Conservation (phyloP, 306 rosid genomes). For the Herpetospermum pedunculosum region DNA sequence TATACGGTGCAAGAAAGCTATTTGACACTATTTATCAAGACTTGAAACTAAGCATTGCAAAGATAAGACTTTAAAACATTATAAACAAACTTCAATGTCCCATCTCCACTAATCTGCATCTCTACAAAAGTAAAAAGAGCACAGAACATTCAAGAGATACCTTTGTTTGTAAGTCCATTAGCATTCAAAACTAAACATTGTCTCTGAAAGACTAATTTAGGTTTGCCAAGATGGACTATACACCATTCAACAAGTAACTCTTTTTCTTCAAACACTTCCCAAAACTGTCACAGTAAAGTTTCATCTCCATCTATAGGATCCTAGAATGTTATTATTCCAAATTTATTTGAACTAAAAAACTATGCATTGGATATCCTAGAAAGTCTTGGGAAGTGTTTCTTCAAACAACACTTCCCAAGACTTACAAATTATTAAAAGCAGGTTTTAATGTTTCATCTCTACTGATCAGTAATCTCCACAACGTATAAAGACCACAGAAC, state of each 20-base stretch:
- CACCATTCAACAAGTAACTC: background rate
- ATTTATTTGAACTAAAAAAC: slow-evolving; percentile 39
- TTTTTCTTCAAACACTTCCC: background rate
- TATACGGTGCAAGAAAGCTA: background rate
- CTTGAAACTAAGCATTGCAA: background rate
- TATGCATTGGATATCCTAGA: slow-evolving; percentile 26
- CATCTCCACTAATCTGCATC: slow-evolving; percentile 33
- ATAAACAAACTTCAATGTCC: background rate
- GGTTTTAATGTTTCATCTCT: slow-evolving; percentile 34
- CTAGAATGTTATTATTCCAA: background rate
- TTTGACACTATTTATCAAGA: background rate
- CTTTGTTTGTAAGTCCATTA: slow-evolving; percentile 44
- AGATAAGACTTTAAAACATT: background rate
- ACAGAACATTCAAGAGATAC: slow-evolving; percentile 31
- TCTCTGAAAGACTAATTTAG: slow-evolving; percentile 28
- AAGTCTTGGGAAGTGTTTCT: no score
- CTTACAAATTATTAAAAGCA: background rate
- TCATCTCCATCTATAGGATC: background rate
- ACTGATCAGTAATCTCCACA: slow-evolving; percentile 32
- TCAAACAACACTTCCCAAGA: no score
- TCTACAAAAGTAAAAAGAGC: slow-evolving; percentile 12
- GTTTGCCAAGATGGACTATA: slow-evolving; percentile 67
- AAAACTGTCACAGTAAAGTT: background rate
- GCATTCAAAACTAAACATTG: slow-evolving; percentile 67
- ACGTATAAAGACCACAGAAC: slow-evolving; percentile 23